Base-by-base conservation (phyloP, 306 rosid species). In the Medicago lupulina region DNA sequence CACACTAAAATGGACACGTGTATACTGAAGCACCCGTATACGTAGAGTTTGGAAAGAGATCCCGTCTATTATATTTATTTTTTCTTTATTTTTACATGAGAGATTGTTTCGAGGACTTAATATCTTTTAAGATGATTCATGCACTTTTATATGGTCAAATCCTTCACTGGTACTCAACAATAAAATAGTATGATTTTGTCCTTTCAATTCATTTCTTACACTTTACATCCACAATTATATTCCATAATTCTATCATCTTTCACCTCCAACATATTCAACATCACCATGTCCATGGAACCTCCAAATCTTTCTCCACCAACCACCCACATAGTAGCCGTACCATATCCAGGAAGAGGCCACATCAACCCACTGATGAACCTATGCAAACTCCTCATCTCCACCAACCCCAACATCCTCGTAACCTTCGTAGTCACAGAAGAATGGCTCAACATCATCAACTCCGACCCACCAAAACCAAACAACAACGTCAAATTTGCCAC, bases 401-500 rank as follows among this genome's bases (percentile, higher is more conserved):
- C 67, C 5, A 73, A 55, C 19, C 15, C 74, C 16, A 7, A 70
- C 44, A 57, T 86, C 60, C 81, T 76, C 71, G 44, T 89, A 70
- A 87, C 95, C 65, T 70, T 85, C 47, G 82, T 87, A 4, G 67
- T 87, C 84, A 89, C 94, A 8, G 78, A 87, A 51, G 95, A 89
- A 66, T 89, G 95, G 95, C 81, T 80, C 17, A 34, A 82, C 34
- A 36, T 79, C 67, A 76, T 89, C 19, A 57, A 66, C 6, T 80
- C 94, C 43, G 84, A 86, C 36, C 0, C 36, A 0, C 72, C 76
- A 12, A 87, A 79, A 5, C 88, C 81, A 7, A 36, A 68, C 14
- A 87, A 82, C 67, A 31, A 31, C 7, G 44, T 89, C 7, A 77
- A 76, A 14, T 81, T 82, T 71, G 66, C 80, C 40, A 34, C 92